These are phyloP conservation scores for Panellus pusillus DNA, from an alignment of 768 basidiomycete genomes.

Conservation along the genomic window DNA sequence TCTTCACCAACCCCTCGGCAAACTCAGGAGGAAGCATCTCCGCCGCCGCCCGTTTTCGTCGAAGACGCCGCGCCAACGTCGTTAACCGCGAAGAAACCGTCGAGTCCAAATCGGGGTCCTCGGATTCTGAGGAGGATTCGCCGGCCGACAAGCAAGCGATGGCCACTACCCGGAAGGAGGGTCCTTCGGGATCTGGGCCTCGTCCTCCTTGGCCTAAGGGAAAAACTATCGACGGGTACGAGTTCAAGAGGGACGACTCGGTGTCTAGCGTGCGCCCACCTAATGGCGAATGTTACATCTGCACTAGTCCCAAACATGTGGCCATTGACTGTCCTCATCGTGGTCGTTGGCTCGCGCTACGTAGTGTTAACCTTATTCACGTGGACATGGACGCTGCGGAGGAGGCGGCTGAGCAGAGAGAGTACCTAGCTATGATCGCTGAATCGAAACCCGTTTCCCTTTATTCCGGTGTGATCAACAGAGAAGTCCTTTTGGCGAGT, in stretches of 20 bases:
- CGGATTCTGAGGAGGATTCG: no score
- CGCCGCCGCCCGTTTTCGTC: no score
- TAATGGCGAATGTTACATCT: constrained; percentile 4
- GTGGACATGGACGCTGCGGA: not conserved
- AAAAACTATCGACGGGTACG: not conserved
- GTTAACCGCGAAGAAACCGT: no score
- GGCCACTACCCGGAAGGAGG: not conserved
- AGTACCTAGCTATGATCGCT: not conserved
- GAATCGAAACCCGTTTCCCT: not conserved
- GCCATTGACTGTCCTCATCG: not conserved
- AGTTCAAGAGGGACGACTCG: constrained; percentile 1
- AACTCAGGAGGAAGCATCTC: no score
- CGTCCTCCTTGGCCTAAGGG: not conserved
- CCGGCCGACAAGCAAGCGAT: no score
- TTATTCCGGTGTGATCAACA: no score
- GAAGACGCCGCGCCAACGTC: no score
- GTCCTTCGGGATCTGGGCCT: not conserved
- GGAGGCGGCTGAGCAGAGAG: not conserved
- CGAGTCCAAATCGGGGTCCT: no score
- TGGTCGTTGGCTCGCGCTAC: not conserved
- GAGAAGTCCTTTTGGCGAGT: not conserved
- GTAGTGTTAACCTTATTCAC: not conserved
- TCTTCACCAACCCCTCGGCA: no score
- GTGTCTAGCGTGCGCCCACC: not conserved
- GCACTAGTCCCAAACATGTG: constrained; percentile 5